A percentile compares a stretch with the other conserved stretches of the same genome.
Evolutionary conservation across 371 early-diverging fungal genomes (phyloP).

Genomic region (Mucor velutinosus): DNA sequence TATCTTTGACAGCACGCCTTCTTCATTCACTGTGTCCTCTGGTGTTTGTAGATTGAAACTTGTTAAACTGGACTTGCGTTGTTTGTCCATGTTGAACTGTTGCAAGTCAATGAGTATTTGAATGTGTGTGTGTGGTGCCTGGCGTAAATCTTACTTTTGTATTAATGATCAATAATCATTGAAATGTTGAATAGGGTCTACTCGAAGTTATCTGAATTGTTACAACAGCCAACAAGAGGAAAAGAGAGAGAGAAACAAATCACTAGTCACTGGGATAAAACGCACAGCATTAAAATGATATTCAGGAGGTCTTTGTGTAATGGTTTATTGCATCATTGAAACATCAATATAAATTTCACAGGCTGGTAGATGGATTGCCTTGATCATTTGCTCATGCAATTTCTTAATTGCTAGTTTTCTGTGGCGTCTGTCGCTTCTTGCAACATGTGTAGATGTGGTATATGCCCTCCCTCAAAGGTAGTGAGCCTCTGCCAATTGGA

Average conservation of each 20-base stretch:
- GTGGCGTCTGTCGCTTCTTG: too few relatives aligned
- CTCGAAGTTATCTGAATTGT: background rate
- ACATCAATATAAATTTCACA: background rate
- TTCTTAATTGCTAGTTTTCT: too few relatives aligned
- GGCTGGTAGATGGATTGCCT: background rate
- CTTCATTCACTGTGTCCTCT: slow-evolving; percentile 45
- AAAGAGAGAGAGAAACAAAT: background rate
- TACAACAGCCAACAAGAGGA: background rate
- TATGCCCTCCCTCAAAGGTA: background rate
- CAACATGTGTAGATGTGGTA: background rate
- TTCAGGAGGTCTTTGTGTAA: background rate
- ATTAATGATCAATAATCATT: background rate
- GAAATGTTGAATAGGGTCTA: background rate
- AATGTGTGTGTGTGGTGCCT: background rate
- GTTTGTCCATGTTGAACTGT: slow-evolving; percentile 9
- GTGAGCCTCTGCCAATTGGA: background rate
- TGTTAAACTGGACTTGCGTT: slow-evolving; percentile 39
- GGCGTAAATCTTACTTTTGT: background rate
- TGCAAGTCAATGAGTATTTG: background rate
- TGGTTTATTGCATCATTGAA: background rate
- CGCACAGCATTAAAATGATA: background rate
- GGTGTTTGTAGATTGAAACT: slow-evolving; percentile 49
- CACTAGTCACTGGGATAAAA: background rate
- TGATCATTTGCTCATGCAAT: background rate
- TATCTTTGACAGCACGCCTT: slow-evolving; percentile 57